Evolutionary conservation across 768 basidiomycete genomes (phyloP), one percentile per base, ranked within the genome.

Genomic region (Boletus bicolor): DNA sequence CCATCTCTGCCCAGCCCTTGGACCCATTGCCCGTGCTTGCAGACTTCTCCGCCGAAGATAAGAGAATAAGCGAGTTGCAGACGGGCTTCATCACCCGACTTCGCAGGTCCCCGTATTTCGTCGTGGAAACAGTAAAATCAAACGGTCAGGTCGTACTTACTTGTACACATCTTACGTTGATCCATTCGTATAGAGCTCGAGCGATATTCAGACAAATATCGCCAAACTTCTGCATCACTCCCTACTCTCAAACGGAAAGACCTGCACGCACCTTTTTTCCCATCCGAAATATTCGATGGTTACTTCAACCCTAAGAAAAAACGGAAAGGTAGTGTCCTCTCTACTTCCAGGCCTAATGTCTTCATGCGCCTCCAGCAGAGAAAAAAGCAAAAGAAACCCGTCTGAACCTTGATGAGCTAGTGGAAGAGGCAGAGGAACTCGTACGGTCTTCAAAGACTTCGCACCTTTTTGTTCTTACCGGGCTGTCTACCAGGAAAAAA

Each of bases 161-260:
- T n/a, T n/a, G 35, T 14, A 17, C 15, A 8, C 9, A 12, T 44
- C 7, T 26, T 11, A 7, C 24, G 8, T 51, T 62, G 48, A 67
- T 42, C 12, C 11, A 35, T 51, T 39, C 14, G 7, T 57, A 36
- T 58, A 89, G 91, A 91, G 42, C 72, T 93, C 5, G 83, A 87
- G 42, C 83, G 88, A 30, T 93, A 91, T 68, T 91, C 89, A 17
- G 91, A 93, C 72, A 90, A 89, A 71, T 91, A 92, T 68, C 80
- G 85, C 7, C 82, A 85, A 3, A 84, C 83, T 8, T 68, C 75
- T 7, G 65, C 78, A 7, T 78, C 80, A 1, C 84, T 85, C 54
- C 88, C 90, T 11, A 75, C 80, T 38, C 76, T 93, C 55, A 87
- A 85, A 67, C 79, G 83, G 48, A 83, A 80, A 60, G 84, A 89